A percentile compares a stretch with the other conserved stretches of the same genome.
These are phyloP conservation scores for Globisporangium parvum DNA, from an alignment of 352 stramenopile genomes.

Conservation along the genomic window DNA sequence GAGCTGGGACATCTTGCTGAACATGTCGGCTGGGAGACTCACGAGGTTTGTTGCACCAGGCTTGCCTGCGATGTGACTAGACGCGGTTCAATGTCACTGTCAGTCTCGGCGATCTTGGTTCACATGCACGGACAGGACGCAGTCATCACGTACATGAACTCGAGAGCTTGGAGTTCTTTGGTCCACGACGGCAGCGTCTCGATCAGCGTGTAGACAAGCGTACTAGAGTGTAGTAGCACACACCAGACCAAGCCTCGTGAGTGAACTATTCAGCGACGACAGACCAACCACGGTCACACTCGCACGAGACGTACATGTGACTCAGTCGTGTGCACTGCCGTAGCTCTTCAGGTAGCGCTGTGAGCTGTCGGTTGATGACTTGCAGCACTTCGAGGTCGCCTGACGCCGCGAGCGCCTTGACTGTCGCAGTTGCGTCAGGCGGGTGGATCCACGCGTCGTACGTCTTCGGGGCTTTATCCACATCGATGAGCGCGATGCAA, in stretches of 20 bases:
- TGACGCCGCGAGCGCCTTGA: slow-evolving; percentile 18
- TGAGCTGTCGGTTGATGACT: slow-evolving; percentile 30
- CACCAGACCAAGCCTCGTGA: too few relatives aligned
- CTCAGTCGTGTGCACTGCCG: slow-evolving; percentile 18
- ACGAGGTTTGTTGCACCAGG: not conserved
- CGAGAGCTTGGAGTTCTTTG: slow-evolving; percentile 16
- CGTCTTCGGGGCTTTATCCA: slow-evolving; percentile 11
- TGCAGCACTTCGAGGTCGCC: slow-evolving; percentile 33
- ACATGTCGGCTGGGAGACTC: slow-evolving; percentile 17
- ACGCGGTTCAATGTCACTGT: not conserved
- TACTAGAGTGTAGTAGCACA: slow-evolving; percentile 9
- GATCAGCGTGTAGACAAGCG: slow-evolving; percentile 20
- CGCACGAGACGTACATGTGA: slow-evolving; percentile 22
- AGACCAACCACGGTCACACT: not conserved
- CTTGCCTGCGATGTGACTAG: not conserved
- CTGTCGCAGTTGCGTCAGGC: slow-evolving; percentile 14
- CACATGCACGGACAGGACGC: too few relatives aligned
- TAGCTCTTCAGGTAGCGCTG: slow-evolving; percentile 17
- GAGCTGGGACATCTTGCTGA: slow-evolving; percentile 20
- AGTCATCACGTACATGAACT: slow-evolving; percentile 25
- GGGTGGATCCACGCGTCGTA: slow-evolving; percentile 25
- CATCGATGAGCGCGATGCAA: slow-evolving; percentile 29
- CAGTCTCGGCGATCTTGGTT: too few relatives aligned
- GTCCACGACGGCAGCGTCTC: slow-evolving; percentile 18
- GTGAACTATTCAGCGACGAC: not conserved